Evolutionary conservation across 2,329 filamentous ascomycete species (phyloP).

Genomic region (Triangularia verruculosa): DNA sequence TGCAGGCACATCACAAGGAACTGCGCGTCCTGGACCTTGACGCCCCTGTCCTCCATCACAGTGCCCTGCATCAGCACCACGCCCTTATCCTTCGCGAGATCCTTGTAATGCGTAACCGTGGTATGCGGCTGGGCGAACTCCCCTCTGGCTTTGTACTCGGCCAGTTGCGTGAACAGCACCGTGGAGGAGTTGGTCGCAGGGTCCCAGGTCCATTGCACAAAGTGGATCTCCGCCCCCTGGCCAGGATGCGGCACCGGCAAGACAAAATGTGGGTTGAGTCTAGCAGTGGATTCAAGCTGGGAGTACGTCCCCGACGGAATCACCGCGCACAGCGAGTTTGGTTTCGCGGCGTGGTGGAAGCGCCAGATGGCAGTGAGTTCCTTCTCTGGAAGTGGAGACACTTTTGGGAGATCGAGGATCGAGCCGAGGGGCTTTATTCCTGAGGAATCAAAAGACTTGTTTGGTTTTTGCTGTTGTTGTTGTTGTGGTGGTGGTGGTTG

Average conservation of each 20-base stretch:
- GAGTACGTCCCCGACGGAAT: conserved; percentile 73
- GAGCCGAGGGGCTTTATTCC: conserved; percentile 47
- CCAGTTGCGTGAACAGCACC: conserved; percentile 90
- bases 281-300: conserved; percentile 68
- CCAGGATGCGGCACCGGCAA: conserved; percentile 72
- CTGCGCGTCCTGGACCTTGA: conserved; percentile 76
- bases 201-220: conserved; percentile 94
- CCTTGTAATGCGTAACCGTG: conserved; percentile 86
- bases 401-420: conserved; percentile 76
- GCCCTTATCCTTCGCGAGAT: conserved; percentile 70
- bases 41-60: conserved; percentile 72
- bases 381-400: conserved; percentile 65
- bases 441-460: conserved; percentile 28
- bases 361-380: conserved; percentile 91
- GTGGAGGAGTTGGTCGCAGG: conserved; percentile 60
- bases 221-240: conserved; percentile 85
- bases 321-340: conserved; percentile 76
- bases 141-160: conserved; percentile 86
- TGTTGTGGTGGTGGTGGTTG: conserved; percentile 14
- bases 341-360: conserved; percentile 72
- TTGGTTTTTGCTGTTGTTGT: not conserved
- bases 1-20: conserved; percentile 92
- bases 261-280: conserved; percentile 80
- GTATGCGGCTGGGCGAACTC: conserved; percentile 92
- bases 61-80: conserved; percentile 83